Evolutionary conservation across 345 rosid genomes (phyloP).

Genomic region (Angophora floribunda): DNA sequence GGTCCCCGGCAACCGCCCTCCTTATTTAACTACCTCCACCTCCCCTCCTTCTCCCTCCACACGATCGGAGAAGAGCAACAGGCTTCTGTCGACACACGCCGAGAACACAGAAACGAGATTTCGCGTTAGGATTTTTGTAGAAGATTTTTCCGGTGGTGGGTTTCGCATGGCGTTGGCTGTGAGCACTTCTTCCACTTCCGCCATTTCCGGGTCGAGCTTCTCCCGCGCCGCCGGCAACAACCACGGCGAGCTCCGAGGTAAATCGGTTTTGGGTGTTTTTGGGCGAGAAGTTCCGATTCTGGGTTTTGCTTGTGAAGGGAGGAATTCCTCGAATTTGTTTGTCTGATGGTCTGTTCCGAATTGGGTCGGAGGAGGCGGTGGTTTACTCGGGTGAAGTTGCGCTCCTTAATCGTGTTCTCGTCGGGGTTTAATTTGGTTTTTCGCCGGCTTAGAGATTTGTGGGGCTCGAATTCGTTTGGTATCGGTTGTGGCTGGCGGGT

Average conservation of each 20-base stretch:
- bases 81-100: background rate
- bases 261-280: background rate
- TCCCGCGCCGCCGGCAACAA: background rate
- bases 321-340: background rate
- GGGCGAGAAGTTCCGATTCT: background rate
- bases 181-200: background rate
- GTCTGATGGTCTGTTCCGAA: background rate
- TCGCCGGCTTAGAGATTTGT: background rate
- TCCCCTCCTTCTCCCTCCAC: background rate
- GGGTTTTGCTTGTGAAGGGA: background rate
- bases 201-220: background rate
- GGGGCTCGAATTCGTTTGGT: background rate
- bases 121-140: background rate
- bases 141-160: background rate
- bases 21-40: background rate
- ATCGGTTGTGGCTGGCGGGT: background rate
- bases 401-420: background rate
- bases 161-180: background rate
- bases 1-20: background rate
- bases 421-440: background rate
- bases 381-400: background rate
- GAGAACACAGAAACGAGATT: background rate
- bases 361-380: no score
- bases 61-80: background rate
- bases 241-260: slow-evolving; percentile 7